These are phyloP conservation scores for Phytophthora syringae DNA, from an alignment of 352 stramenopile species.

Conservation along the genomic window DNA sequence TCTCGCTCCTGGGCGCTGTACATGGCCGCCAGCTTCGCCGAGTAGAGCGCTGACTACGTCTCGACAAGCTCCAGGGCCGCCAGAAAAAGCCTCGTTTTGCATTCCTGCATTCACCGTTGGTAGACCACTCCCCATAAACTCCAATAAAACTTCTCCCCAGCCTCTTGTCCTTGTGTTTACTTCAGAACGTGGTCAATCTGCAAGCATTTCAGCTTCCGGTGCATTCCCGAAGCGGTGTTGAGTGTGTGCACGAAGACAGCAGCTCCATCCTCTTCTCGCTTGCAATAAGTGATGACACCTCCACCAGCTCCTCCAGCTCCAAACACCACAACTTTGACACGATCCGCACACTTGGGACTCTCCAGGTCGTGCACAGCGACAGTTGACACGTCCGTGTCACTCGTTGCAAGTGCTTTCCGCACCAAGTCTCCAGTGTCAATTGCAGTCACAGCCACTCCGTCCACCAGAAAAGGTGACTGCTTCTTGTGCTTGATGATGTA, in stretches of 20 bases:
- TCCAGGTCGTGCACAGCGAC: slow-evolving; percentile 44
- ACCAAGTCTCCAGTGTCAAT: slow-evolving; percentile 44
- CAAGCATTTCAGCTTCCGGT: slow-evolving; percentile 61
- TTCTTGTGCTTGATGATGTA: slow-evolving; percentile 72
- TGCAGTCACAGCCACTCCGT: slow-evolving; percentile 39
- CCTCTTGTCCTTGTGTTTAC: too few relatives aligned
- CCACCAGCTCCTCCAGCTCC: slow-evolving; percentile 36
- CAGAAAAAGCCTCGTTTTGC: too few relatives aligned
- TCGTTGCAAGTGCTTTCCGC: slow-evolving; percentile 18
- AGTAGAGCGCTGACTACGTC: too few relatives aligned
- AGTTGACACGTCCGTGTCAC: neutral
- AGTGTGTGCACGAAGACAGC: slow-evolving; percentile 64
- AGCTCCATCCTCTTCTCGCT: slow-evolving; percentile 20
- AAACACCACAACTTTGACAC: slow-evolving; percentile 67
- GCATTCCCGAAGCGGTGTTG: slow-evolving; percentile 65
- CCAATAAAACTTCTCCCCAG: too few relatives aligned
- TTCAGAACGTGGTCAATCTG: slow-evolving; percentile 53
- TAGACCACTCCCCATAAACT: neutral
- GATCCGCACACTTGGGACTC: slow-evolving; percentile 53
- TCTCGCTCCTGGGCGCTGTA: slow-evolving; percentile 77
- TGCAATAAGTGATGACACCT: slow-evolving; percentile 79
- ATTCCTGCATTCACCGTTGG: neutral
- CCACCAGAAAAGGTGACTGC: slow-evolving; percentile 39
- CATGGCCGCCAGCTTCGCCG: slow-evolving; percentile 69
- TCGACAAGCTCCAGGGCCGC: too few relatives aligned